A percentile compares a stretch with the other conserved stretches of the same genome.
Conservation (phyloP, 352 stramenopile genomes). For the Pythium pyrilobum region DNA sequence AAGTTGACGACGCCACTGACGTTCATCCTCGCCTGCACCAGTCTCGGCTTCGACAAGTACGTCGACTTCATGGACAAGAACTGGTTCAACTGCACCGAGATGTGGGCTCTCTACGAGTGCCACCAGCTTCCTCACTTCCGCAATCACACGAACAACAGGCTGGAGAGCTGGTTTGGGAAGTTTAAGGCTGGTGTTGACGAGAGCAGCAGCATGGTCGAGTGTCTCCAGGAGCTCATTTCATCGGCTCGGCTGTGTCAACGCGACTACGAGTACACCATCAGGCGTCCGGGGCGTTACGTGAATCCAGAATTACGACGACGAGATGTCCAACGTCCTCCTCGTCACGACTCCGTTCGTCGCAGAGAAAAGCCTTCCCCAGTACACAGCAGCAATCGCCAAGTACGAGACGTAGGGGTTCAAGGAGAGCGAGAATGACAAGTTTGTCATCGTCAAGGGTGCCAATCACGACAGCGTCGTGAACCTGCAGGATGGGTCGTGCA, state of each 20-base stretch:
- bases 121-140: conserved; percentile 18
- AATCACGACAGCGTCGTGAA: neutral
- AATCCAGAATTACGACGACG: conserved; percentile 17
- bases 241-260: conserved; percentile 5
- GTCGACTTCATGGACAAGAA: conserved; percentile 18
- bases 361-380: conserved; percentile 9
- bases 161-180: conserved; percentile 28
- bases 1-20: no score
- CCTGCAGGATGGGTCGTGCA: neutral
- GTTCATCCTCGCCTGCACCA: conserved; percentile 3
- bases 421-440: neutral
- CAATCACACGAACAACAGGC: conserved; percentile 26
- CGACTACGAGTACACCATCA: neutral
- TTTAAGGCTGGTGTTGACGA: conserved; percentile 14
- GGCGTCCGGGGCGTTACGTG: neutral
- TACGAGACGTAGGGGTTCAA: conserved; percentile 1
- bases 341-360: conserved; percentile 20
- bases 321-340: conserved; percentile 8
- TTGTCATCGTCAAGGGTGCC: neutral
- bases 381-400: conserved; percentile 1
- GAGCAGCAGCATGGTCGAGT: no score
- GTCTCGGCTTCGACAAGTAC: conserved; percentile 1
- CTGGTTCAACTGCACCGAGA: conserved; percentile 16
- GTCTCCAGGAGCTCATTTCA: neutral
- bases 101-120: conserved; percentile 16